Base-by-base conservation (phyloP, 2,329 filamentous ascomycete species). In the Curvularia hawaiiensis region DNA sequence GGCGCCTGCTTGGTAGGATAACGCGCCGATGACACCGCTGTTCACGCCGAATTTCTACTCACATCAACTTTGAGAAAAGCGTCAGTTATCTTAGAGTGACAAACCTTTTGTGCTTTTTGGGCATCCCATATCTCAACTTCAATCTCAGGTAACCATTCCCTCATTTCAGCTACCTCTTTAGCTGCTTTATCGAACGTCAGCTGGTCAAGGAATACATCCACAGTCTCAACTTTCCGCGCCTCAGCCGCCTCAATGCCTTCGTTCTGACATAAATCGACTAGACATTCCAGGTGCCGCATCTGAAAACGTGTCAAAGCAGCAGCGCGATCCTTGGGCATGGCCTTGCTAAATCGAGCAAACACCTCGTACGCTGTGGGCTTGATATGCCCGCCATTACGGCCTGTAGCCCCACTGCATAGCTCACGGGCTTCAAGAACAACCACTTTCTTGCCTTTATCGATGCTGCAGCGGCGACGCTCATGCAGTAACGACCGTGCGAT, bases 391-490 rank as follows among this genome's bases (percentile, higher is more conserved):
- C 72, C 70, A 45, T 75, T 75, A 0, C 73, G 65, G 10, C 69
- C 72, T 0, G 72, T 74, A 0, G 72, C 73, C 8, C 72, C 70
- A 22, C 62, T 66, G 33, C 64, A 60, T 9, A 73, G 48, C 2
- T 62, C 60, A 10, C 72, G 62, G 3, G 71, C 72, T 38, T 75
- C 71, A 3, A 74, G 48, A 9, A 85, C 78, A 2, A 82, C 75
- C 4, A 85, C 49, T n/a, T 52, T 60, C 31, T 61, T 55, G 20
- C 24, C n/a, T 8, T 49, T 47, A 31, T 8, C 14, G 4, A 10
- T 50, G 31, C 46, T 53, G 26, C 46, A 26, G 10, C 53, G 52
- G 14, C 54, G 53, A 28, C 66, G 63, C 22, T 62, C 50, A 26
- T 77, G 64, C 2, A 77, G 53, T 12, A 61, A 43, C 3, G 75